Conservation (phyloP, 2,329 filamentous ascomycete genomes). For the Trichoderma brevicompactum region DNA sequence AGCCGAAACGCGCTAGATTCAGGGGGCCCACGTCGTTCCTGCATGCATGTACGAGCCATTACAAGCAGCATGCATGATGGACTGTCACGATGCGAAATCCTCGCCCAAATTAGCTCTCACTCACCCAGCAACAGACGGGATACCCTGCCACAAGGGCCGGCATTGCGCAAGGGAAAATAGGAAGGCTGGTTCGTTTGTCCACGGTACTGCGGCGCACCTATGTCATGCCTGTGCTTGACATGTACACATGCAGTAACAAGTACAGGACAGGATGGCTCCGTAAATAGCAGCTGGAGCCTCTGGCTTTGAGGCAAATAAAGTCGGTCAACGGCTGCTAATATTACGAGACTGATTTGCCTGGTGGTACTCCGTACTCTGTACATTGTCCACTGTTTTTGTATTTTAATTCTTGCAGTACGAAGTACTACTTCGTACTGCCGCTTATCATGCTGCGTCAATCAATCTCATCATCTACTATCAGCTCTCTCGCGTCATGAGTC, state of each 20-base stretch:
- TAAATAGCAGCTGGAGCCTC: too few species aligned
- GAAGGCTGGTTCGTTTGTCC: not conserved
- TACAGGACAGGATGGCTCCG: too few species aligned
- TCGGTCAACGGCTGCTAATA: too few species aligned
- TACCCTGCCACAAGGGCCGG: not conserved
- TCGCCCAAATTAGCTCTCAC: conserved; percentile 24
- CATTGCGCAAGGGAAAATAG: not conserved
- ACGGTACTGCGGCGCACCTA: not conserved
- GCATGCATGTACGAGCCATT: conserved; percentile 36
- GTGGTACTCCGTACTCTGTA: too few species aligned
- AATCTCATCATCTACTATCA: too few species aligned
- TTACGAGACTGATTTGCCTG: too few species aligned
- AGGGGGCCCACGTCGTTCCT: conserved; percentile 39
- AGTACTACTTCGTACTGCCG: too few species aligned
- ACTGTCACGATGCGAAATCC: conserved; percentile 16
- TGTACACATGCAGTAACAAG: not conserved
- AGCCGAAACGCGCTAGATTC: conserved; percentile 31
- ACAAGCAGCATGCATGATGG: conserved; percentile 23
- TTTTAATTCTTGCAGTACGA: too few species aligned
- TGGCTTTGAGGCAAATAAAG: not conserved
- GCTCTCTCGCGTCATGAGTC: too few species aligned
- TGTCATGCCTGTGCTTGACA: not conserved
- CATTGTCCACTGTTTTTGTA: too few species aligned
- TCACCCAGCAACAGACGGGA: conserved; percentile 1
- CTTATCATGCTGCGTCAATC: too few species aligned